These are phyloP conservation scores for Erodium chrysanthum DNA, from an alignment of 441 rosid species.

Conservation along the genomic window DNA sequence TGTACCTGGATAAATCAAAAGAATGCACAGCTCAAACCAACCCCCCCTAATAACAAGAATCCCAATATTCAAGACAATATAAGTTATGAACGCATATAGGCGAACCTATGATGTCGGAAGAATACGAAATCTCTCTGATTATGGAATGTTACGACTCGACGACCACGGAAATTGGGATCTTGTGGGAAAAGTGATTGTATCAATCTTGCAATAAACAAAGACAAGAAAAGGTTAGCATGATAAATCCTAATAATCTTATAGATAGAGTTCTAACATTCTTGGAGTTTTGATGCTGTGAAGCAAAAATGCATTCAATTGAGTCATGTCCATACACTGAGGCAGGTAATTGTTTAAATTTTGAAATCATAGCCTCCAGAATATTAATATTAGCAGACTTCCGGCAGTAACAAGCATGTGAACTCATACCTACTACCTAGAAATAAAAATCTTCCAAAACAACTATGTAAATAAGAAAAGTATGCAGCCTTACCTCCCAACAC, in stretches of 20 bases:
- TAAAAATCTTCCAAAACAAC: background rate
- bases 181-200: constrained; percentile 79
- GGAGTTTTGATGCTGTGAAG: too few relatives aligned
- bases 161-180: constrained; percentile 68
- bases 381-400: background rate
- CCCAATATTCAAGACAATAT: background rate
- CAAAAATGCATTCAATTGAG: too few relatives aligned
- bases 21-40: background rate
- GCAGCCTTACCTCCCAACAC: constrained; percentile 58
- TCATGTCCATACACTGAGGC: background rate
- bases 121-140: constrained; percentile 88
- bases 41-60: background rate
- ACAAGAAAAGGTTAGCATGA: background rate
- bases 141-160: constrained; percentile 86
- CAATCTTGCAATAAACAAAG: constrained; percentile 31
- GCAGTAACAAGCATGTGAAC: background rate
- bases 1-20: constrained; percentile 40
- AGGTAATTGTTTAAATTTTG: background rate
- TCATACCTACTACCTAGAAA: background rate
- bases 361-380: background rate
- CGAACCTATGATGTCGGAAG: constrained; percentile 89
- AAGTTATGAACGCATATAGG: constrained; percentile 6
- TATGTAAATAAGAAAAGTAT: background rate
- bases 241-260: too few relatives aligned
- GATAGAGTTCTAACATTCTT: too few relatives aligned